These are phyloP conservation scores for Nowakowskiella sp. DNA, from an alignment of 192 early-diverging fungal species.

Conservation along the genomic window DNA sequence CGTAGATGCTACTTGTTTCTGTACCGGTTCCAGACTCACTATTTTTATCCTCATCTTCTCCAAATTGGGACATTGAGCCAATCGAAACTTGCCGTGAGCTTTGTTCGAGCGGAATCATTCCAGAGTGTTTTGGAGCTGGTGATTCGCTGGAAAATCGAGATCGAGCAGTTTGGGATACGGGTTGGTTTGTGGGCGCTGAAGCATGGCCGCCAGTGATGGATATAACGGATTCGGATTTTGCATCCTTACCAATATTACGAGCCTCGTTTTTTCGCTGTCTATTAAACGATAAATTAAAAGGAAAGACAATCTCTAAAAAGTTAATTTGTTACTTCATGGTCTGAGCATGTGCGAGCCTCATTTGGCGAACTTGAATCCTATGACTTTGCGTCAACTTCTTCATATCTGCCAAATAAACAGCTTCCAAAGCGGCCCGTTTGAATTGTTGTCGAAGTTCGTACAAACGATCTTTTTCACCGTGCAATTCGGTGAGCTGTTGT, in stretches of 20 bases:
- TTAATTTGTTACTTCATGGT: too few relatives aligned
- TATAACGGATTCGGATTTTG: constrained; percentile 1
- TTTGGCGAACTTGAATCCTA: constrained; percentile 7
- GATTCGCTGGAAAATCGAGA: too few relatives aligned
- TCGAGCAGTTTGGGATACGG: constrained; percentile 6
- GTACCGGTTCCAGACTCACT: too few relatives aligned
- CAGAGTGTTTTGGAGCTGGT: too few relatives aligned
- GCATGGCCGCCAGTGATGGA: background rate
- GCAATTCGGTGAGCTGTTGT: constrained; percentile 20
- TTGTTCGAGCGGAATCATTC: too few relatives aligned
- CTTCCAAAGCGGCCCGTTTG: constrained; percentile 5
- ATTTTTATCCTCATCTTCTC: too few relatives aligned
- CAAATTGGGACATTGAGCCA: too few relatives aligned
- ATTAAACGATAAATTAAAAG: background rate
- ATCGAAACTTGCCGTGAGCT: too few relatives aligned
- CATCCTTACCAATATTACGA: background rate
- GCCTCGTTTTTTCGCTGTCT: background rate
- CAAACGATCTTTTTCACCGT: constrained; percentile 18
- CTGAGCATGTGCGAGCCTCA: constrained; percentile 9
- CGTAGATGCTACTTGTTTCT: too few relatives aligned
- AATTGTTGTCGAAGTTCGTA: constrained; percentile 1
- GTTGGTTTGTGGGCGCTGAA: background rate
- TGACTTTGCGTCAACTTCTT: constrained; percentile 8
- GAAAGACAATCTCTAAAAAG: constrained; percentile 4
- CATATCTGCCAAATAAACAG: constrained; percentile 8